Evolutionary conservation across 2,329 filamentous ascomycete genomes (phyloP).

Genomic region (Emergomyces africanus): DNA sequence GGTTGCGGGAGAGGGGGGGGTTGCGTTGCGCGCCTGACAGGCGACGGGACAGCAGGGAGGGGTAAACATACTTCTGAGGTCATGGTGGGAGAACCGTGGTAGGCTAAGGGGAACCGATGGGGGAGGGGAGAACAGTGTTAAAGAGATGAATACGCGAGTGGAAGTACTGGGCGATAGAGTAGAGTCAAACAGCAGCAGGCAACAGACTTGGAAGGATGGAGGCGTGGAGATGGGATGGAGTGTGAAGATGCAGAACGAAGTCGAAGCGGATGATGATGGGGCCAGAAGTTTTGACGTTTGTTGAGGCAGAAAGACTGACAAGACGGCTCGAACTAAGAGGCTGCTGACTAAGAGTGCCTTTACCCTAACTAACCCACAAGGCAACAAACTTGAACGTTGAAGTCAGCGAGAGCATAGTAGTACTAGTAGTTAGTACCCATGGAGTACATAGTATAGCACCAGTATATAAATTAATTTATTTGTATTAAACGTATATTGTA

Average conservation of each 20-base stretch:
- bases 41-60: conserved; percentile 16
- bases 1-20: conserved; percentile 6
- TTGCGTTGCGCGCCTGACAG: conserved; percentile 18
- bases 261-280: not conserved
- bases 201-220: not conserved
- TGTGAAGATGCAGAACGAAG: no score
- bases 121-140: not conserved
- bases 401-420: no score
- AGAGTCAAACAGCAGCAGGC: not conserved
- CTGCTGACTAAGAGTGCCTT: no score
- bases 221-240: not conserved
- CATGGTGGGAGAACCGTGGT: conserved; percentile 48
- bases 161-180: not conserved
- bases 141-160: not conserved
- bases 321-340: no score
- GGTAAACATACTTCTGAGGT: conserved; percentile 46
- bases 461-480: no score
- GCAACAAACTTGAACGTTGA: no score
- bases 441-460: no score
- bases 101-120: not conserved
- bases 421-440: no score
- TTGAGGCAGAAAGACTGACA: not conserved
- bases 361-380: no score
- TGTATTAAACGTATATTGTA: no score
- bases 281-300: not conserved